Conservation (phyloP, 768 basidiomycete species). For the Kwoniella dejecticola region DNA sequence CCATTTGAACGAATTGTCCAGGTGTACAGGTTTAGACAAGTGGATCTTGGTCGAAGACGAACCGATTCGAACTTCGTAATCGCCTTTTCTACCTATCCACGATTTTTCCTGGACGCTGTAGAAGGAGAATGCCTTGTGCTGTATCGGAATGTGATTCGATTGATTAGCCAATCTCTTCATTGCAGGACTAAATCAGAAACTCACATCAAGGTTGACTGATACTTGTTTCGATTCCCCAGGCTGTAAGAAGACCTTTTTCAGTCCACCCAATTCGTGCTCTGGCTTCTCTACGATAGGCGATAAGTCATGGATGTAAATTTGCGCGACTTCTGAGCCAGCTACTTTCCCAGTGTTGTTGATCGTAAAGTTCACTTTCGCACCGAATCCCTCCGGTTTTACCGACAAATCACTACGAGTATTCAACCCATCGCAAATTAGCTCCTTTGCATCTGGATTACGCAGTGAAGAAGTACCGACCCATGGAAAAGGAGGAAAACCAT, state of each 20-base stretch:
- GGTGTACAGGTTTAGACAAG: conserved; percentile 9
- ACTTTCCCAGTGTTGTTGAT: conserved; percentile 64
- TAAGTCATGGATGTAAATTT: conserved; percentile 64
- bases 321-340: conserved; percentile 66
- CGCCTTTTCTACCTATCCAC: conserved; percentile 63
- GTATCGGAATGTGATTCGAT: neutral
- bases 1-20: conserved; percentile 33
- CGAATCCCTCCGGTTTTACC: conserved; percentile 41
- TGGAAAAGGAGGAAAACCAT: no score
- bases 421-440: neutral
- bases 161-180: neutral
- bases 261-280: conserved; percentile 64
- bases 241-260: conserved; percentile 50
- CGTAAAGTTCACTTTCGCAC: conserved; percentile 56
- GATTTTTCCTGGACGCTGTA: conserved; percentile 61
- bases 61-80: conserved; percentile 60
- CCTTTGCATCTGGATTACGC: neutral
- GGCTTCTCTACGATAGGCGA: conserved; percentile 63
- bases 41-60: conserved; percentile 59
- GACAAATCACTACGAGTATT: conserved; percentile 19
- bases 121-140: conserved; percentile 61
- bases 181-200: conserved; percentile 18
- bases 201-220: conserved; percentile 48
- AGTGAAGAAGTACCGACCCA: no score
- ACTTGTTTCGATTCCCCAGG: conserved; percentile 52